Evolutionary conservation across 805 yeast species (phyloP).

Genomic region (Myxozyma melibiosi): DNA sequence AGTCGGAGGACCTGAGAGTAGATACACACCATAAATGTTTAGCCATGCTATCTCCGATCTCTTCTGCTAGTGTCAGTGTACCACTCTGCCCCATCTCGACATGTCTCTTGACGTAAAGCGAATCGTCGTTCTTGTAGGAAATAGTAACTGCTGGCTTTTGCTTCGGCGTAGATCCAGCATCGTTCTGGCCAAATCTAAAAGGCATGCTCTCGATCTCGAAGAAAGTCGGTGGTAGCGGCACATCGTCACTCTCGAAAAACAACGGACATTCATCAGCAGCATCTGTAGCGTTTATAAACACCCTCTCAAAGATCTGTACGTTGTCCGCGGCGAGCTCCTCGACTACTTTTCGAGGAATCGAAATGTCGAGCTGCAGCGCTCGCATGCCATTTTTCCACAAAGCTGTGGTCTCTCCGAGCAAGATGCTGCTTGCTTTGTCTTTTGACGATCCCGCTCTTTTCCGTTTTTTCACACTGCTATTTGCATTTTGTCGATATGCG

Average conservation of each 20-base stretch:
- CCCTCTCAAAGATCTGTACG: background rate
- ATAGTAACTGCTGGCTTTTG: background rate
- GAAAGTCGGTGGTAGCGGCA: background rate
- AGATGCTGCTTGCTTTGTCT: background rate
- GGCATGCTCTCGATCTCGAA: constrained; percentile 7
- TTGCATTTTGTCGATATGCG: background rate
- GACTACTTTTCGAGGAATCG: background rate
- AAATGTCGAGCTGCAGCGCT: constrained; percentile 21
- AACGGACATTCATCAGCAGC: constrained; percentile 5
- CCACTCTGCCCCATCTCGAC: constrained; percentile 5
- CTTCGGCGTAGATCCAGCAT: background rate
- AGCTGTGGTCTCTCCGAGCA: background rate
- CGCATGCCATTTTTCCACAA: constrained; percentile 22
- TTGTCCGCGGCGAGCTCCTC: background rate
- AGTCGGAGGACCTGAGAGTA: background rate
- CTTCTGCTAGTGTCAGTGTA: constrained; percentile 40
- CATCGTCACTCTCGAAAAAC: background rate
- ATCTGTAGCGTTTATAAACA: background rate
- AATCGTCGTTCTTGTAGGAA: background rate
- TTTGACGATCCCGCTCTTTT: background rate
- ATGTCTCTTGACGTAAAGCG: constrained; percentile 12
- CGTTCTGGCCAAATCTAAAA: constrained; percentile 1
- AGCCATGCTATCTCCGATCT: constrained; percentile 47
- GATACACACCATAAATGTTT: constrained; percentile 52
- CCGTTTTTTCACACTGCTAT: background rate